Evolutionary conservation across 805 yeast genomes (phyloP), one percentile per base, ranked within the genome.

Genomic region (Wickerhamiella sergipiensis): DNA sequence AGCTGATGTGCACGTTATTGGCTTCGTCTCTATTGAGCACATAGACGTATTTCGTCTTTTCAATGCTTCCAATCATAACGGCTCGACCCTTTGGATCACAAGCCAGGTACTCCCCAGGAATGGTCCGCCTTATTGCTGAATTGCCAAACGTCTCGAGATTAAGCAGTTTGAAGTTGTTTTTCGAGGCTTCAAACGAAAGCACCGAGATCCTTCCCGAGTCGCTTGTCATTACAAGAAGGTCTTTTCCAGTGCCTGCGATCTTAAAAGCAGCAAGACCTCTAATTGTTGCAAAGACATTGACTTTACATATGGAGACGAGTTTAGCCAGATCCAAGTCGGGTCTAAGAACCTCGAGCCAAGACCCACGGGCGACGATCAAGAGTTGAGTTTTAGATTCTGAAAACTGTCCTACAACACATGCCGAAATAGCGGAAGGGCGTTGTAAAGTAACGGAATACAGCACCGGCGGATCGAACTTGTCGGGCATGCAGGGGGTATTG

Each of bases 11-110:
- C 17, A 19, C 42, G 19, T 76, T 73, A 2, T 71, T 63, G 21
- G 65, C 70, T 3, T 71, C 58, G 36, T 79, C 77, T 49, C 76
- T 71, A 51, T 74, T 73, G 19, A 86, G 62, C 36, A 80, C 78
- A 61, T 82, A 87, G 1, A 83, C 79, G n/a, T 84, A 67, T 59
- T 84, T 85, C 59, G 76, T 78, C 54, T 74, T 76, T 62, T 90
- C 96, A 3, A 88, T 63, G 0, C 95, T 86, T 0, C 82, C 74
- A 0, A 84, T 57, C 72, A 86, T 69, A 2, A 80, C 57, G 3
- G 94, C 86, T 49, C 96, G 69, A 17, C 81, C 80, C 47, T 75
- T 73, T 0, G 86, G 81, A 62, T 89, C 96, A 0, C 78, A 76
- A 0, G 80, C 76, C 12, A 87, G 60, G 53, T 79, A 80, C 44